These are phyloP conservation scores for Jimgerdemannia flammicorona DNA, from an alignment of 192 early-diverging fungal species.

Conservation along the genomic window DNA sequence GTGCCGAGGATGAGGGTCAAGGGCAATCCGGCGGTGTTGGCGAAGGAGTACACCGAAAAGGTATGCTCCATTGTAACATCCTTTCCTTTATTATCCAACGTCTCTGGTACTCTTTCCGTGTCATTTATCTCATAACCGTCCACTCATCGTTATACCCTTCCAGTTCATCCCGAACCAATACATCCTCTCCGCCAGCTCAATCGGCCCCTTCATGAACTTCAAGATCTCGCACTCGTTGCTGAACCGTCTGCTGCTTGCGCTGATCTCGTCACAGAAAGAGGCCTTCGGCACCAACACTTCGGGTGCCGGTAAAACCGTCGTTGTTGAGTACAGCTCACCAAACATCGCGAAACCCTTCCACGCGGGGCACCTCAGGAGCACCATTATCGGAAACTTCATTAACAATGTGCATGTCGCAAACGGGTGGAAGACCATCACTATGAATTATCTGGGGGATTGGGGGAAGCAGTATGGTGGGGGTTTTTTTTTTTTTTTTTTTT, in stretches of 20 bases:
- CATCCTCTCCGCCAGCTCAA: conserved; percentile 46
- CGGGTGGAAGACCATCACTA: conserved; percentile 86
- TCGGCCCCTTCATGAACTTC: conserved; percentile 78
- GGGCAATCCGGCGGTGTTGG: conserved; percentile 65
- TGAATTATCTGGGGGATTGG: conserved; percentile 99
- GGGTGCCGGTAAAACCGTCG: conserved; percentile 68
- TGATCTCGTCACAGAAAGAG: conserved; percentile 48
- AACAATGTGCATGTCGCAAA: conserved; percentile 76
- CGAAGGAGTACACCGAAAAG: conserved; percentile 58
- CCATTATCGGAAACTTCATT: conserved; percentile 96
- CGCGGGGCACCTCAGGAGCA: conserved; percentile 94
- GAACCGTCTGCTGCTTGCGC: conserved; percentile 45
- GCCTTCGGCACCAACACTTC: conserved; percentile 60
- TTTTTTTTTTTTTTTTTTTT: conserved; percentile 6
- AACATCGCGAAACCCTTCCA: conserved; percentile 99
- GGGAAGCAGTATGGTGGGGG: conserved; percentile 94
- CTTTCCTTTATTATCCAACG: not conserved
- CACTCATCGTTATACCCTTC: not conserved
- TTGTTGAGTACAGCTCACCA: conserved; percentile 94
- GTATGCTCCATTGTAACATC: conserved; percentile 10
- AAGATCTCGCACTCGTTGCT: conserved; percentile 55
- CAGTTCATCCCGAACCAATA: conserved; percentile 57
- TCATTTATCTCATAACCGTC: conserved; percentile 1
- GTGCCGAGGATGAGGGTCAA: conserved; percentile 63
- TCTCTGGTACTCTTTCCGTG: not conserved